phyloP scores from a whole-genome alignment of 2,329 filamentous ascomycete genomes.

The Pseudogymnoascus destructans region DNA sequence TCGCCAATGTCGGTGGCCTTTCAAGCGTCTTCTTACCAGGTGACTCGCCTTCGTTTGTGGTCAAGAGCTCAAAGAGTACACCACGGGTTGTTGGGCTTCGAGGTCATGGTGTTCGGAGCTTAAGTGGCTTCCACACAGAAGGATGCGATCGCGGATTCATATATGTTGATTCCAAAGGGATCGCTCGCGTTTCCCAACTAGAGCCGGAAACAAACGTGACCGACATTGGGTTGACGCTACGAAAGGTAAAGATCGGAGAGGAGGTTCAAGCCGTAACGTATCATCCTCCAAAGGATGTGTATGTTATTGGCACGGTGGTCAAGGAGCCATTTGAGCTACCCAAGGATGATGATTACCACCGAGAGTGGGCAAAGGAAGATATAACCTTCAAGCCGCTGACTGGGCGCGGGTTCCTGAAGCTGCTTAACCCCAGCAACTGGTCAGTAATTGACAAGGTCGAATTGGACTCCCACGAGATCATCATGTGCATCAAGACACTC shows the following conservation, averaged over 20 bases:
- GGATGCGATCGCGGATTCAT: constrained; percentile 73
- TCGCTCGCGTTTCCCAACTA: constrained; percentile 60
- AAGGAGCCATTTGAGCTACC: constrained; percentile 66
- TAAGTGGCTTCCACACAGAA: constrained; percentile 65
- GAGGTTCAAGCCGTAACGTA: constrained; percentile 65
- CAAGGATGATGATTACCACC: constrained; percentile 69
- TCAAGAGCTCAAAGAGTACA: constrained; percentile 66
- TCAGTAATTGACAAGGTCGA: constrained; percentile 62
- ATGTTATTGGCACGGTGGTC: constrained; percentile 60
- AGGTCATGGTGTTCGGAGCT: constrained; percentile 52
- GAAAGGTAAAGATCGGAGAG: constrained; percentile 54
- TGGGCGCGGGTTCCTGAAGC: constrained; percentile 59
- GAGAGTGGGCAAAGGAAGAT: constrained; percentile 65
- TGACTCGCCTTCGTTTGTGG: constrained; percentile 62
- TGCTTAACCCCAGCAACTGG: constrained; percentile 68
- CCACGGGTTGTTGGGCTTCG: constrained; percentile 65
- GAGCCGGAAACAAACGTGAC: constrained; percentile 53
- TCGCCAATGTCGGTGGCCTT: constrained; percentile 59
- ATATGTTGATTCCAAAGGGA: constrained; percentile 61
- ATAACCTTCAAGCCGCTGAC: constrained; percentile 49
- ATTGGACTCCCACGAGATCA: constrained; percentile 60
- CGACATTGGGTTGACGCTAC: constrained; percentile 63
- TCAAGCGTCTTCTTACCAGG: constrained; percentile 75
- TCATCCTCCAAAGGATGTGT: constrained; percentile 60
- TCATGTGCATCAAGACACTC: constrained; percentile 72